These are phyloP conservation scores for Eruca vesicaria DNA, from an alignment of 441 rosid genomes.

Conservation along the genomic window DNA sequence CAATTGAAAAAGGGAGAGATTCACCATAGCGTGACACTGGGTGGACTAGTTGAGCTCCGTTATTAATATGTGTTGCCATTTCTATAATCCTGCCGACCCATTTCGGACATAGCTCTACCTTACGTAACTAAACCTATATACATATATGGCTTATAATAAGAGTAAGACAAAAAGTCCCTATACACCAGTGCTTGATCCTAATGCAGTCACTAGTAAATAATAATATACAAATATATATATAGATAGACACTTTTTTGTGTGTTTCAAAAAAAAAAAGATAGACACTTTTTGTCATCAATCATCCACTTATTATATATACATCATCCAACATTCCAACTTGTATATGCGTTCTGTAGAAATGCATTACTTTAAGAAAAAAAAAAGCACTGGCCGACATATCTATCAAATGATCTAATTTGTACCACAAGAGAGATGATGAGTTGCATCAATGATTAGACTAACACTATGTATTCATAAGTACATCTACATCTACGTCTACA, in stretches of 20 bases:
- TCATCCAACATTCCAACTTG: neutral
- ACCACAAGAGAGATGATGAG: conserved; percentile 18
- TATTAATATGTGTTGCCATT: conserved; percentile 26
- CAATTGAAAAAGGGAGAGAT: neutral
- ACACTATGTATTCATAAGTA: conserved; percentile 15
- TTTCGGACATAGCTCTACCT: conserved; percentile 22
- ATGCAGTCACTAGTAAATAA: conserved; percentile 16
- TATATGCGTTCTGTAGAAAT: neutral
- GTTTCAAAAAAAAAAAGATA: too few species aligned
- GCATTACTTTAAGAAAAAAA: neutral
- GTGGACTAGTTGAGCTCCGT: conserved; percentile 30
- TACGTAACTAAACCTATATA: conserved; percentile 17
- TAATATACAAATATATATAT: neutral
- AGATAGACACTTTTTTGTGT: too few species aligned
- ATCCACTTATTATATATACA: neutral
- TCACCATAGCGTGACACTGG: conserved; percentile 10
- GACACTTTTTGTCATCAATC: too few species aligned
- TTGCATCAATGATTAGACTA: conserved; percentile 42
- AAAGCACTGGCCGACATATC: conserved; percentile 28
- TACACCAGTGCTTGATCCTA: conserved; percentile 19
- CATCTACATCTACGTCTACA: too few species aligned
- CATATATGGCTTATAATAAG: neutral
- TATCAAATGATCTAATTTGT: conserved; percentile 28
- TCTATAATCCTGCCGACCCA: conserved; percentile 22
- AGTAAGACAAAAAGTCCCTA: conserved; percentile 25